Conservation (phyloP, 73 alveolate genomes). For the Paramecium sonneborni region DNA sequence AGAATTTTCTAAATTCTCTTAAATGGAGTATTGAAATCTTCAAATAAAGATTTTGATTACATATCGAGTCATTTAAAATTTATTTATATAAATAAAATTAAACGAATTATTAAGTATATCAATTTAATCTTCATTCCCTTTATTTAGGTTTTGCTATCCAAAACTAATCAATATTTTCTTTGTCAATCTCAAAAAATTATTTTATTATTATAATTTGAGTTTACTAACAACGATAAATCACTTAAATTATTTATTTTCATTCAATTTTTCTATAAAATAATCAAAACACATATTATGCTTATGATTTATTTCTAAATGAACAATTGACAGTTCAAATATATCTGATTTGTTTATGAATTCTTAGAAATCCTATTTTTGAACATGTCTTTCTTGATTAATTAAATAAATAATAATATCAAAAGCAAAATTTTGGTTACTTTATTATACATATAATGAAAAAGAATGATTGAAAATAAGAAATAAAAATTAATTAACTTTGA, state of each 20-base stretch:
- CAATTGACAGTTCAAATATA: neutral
- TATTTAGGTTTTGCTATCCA: too few species aligned
- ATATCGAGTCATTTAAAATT: neutral
- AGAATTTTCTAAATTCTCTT: neutral
- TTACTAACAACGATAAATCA: neutral
- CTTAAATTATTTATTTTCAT: neutral
- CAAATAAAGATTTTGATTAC: neutral
- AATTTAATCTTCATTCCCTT: too few species aligned
- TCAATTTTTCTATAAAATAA: neutral
- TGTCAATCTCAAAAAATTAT: too few species aligned
- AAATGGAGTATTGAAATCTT: neutral
- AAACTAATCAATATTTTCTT: too few species aligned
- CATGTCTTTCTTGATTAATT: too few species aligned
- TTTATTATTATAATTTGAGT: too few species aligned
- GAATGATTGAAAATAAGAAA: neutral
- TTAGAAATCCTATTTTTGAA: slow-evolving; percentile 37
- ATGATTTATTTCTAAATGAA: slow-evolving; percentile 1
- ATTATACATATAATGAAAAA: neutral
- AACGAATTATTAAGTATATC: neutral
- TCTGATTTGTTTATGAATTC: slow-evolving; percentile 32
- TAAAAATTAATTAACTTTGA: neutral
- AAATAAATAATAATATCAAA: too few species aligned
- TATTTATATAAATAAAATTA: neutral
- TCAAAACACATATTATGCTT: slow-evolving; percentile 29
- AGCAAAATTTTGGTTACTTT: too few species aligned